Conservation (phyloP, 441 rosid species). For the Metrosideros polymorpha region DNA sequence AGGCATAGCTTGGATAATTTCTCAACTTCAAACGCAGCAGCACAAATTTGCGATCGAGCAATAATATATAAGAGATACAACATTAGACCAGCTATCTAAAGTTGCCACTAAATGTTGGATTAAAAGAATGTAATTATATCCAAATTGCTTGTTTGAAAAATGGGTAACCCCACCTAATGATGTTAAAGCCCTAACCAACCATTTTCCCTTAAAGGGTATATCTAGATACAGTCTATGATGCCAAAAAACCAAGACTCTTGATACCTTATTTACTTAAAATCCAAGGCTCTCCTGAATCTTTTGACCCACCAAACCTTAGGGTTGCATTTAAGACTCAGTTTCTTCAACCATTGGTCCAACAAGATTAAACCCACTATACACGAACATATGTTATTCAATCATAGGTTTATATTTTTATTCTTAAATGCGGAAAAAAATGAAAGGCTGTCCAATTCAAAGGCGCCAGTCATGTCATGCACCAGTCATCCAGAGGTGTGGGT, state of each 20-base stretch:
- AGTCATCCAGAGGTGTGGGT: not conserved
- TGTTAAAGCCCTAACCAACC: conserved; percentile 34
- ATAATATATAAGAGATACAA: not conserved
- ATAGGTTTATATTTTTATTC: not conserved
- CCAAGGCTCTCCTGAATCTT: conserved; percentile 17
- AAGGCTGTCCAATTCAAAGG: not conserved
- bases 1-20: not conserved
- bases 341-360: conserved; percentile 15
- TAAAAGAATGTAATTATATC: conserved; percentile 2
- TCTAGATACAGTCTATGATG: not conserved
- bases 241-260: not conserved
- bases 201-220: not conserved
- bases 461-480: not conserved
- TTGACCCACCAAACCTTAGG: conserved; percentile 20
- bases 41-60: not conserved
- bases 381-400: not conserved
- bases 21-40: not conserved
- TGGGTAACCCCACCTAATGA: conserved; percentile 35
- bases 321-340: conserved; percentile 3
- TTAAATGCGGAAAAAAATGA: not conserved
- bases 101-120: not conserved
- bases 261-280: conserved; percentile 5
- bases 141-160: conserved; percentile 15
- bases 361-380: conserved; percentile 16
- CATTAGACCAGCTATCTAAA: not conserved